Conservation (phyloP, 2,329 filamentous ascomycete species). For the Aspergillus sp. region DNA sequence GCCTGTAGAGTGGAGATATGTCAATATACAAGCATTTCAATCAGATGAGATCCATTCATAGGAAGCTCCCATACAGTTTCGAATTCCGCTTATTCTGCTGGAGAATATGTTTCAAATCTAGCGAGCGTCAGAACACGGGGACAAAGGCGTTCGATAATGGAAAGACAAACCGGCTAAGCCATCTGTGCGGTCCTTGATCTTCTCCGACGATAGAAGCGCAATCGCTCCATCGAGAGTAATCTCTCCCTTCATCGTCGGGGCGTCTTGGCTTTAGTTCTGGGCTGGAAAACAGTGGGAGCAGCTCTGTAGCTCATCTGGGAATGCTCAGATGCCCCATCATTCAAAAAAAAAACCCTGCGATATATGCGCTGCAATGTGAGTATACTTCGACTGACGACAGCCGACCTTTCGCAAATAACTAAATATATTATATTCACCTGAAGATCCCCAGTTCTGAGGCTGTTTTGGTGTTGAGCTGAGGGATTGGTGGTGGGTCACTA, state of each 20-base stretch:
- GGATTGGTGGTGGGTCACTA: constrained; percentile 10
- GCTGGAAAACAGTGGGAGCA: not conserved
- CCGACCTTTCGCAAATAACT: not conserved
- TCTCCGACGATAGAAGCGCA: constrained; percentile 44
- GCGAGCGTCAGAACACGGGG: constrained; percentile 12
- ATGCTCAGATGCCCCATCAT: not conserved
- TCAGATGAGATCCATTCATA: not conserved
- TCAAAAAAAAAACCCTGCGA: not conserved
- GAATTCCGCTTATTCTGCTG: constrained; percentile 50
- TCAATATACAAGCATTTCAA: constrained; percentile 14
- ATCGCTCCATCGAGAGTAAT: constrained; percentile 44
- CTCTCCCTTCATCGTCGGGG: constrained; percentile 38
- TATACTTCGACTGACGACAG: not conserved
- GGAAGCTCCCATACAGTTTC: constrained; percentile 33
- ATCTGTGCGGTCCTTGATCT: constrained; percentile 48
- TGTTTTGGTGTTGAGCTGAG: not conserved
- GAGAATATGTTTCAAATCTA: constrained; percentile 58
- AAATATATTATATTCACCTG: not conserved
- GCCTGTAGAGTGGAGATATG: constrained; percentile 25
- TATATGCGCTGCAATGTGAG: not conserved
- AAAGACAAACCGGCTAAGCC: constrained; percentile 50
- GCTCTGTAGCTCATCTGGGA: constrained; percentile 6
- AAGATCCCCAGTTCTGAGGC: not conserved
- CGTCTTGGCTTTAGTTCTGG: constrained; percentile 5
- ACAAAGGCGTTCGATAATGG: not conserved